Evolutionary conservation across 1,139 yeast genomes (phyloP).

Genomic region (Lodderomyces margitis): DNA sequence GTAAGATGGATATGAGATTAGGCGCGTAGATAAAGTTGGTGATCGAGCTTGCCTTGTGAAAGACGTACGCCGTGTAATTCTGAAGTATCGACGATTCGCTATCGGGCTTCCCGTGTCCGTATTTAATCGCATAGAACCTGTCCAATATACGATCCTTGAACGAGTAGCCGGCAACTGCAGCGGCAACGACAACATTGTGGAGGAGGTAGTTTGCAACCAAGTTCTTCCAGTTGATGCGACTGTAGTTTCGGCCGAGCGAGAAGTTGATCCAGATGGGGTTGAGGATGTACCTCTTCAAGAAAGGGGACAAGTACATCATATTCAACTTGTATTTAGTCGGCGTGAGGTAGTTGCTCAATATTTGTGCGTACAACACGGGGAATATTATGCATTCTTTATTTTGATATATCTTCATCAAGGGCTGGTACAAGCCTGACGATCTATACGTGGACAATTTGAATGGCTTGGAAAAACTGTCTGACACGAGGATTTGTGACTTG

Average conservation of each 20-base stretch:
- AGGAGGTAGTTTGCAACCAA: conserved; percentile 25
- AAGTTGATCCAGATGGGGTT: conserved; percentile 48
- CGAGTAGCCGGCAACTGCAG: conserved; percentile 20
- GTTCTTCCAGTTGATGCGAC: conserved; percentile 31
- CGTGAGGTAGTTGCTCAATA: conserved; percentile 42
- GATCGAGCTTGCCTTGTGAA: conserved; percentile 31
- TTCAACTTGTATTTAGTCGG: conserved; percentile 40
- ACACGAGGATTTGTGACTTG: conserved; percentile 27
- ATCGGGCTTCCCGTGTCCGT: conserved; percentile 17
- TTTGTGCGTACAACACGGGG: conserved; percentile 40
- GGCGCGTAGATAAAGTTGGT: conserved; percentile 40
- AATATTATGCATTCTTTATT: conserved; percentile 35
- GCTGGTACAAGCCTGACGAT: conserved; percentile 16
- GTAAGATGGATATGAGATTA: conserved; percentile 34
- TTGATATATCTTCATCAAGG: conserved; percentile 24
- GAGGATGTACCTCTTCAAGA: conserved; percentile 31
- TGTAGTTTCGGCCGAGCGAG: conserved; percentile 27
- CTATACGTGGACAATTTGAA: conserved; percentile 27
- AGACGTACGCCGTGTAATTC: conserved; percentile 22
- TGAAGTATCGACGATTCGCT: conserved; percentile 15
- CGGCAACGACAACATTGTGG: conserved; percentile 27
- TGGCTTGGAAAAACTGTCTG: conserved; percentile 27
- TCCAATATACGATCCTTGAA: conserved; percentile 28
- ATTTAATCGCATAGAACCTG: conserved; percentile 28
- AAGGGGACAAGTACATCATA: conserved; percentile 36